Conservation (phyloP, 768 basidiomycete species). For the Boletus bicolor region DNA sequence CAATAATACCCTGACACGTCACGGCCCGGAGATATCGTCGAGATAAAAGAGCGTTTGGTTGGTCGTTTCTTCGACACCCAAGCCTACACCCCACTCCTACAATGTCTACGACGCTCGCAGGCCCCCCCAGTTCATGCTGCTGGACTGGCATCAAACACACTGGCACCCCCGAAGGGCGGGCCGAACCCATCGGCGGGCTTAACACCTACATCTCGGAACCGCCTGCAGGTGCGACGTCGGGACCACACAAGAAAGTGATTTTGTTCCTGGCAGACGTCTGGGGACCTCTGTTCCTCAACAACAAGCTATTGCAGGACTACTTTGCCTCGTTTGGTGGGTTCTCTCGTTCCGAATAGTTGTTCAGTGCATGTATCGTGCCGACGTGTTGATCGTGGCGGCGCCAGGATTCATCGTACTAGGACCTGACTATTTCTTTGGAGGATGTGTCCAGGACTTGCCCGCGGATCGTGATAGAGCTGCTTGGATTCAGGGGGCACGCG, state of each 20-base stretch:
- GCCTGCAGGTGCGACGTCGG: slow-evolving; percentile 13
- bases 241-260: slow-evolving; percentile 41
- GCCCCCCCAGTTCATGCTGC: slow-evolving; percentile 46
- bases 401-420: slow-evolving; percentile 57
- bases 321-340: slow-evolving; percentile 54
- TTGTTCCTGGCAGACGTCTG: slow-evolving; percentile 56
- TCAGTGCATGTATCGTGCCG: too few species aligned
- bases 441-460: slow-evolving; percentile 37
- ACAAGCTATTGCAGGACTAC: slow-evolving; percentile 57
- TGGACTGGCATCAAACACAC: slow-evolving; percentile 47
- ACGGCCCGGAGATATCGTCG: background rate
- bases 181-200: slow-evolving; percentile 43
- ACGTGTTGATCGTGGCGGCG: background rate
- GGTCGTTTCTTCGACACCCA: background rate
- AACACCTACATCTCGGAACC: slow-evolving; percentile 56
- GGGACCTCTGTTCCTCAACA: slow-evolving; percentile 53
- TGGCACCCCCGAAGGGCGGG: slow-evolving; percentile 45
- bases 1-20: background rate
- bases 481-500: slow-evolving; percentile 37
- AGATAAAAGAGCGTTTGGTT: background rate
- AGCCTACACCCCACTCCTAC: background rate
- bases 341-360: background rate
- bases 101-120: slow-evolving; percentile 36
- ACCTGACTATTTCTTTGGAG: slow-evolving; percentile 59
- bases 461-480: slow-evolving; percentile 27